Evolutionary conservation across 345 rosid species (phyloP).

Genomic region (Ricinus communis): DNA sequence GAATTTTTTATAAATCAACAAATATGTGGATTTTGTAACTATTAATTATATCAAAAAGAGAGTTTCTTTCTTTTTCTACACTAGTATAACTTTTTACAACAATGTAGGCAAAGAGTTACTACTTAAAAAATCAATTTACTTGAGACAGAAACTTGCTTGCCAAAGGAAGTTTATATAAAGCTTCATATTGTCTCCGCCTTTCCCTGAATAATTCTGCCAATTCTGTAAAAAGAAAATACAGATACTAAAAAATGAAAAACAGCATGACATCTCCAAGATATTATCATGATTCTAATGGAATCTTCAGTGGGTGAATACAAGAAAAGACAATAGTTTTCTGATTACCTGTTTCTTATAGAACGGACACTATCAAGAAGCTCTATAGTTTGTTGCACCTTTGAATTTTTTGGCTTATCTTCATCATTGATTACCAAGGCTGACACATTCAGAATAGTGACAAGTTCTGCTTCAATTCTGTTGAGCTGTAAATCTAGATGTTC

Average conservation of each 20-base stretch:
- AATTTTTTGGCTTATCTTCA: slow-evolving; percentile 50
- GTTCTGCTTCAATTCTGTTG: slow-evolving; percentile 59
- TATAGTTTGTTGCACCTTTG: slow-evolving; percentile 52
- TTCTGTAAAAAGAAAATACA: slow-evolving; percentile 30
- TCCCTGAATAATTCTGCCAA: slow-evolving; percentile 30
- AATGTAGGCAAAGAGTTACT: background rate
- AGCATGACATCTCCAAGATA: background rate
- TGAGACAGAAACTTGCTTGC: slow-evolving; percentile 16
- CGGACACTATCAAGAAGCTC: slow-evolving; percentile 66
- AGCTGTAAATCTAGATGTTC: slow-evolving; percentile 61
- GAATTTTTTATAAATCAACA: background rate
- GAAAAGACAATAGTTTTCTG: background rate
- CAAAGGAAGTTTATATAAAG: slow-evolving; percentile 4
- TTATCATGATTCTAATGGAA: slow-evolving; percentile 1
- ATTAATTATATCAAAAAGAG: background rate
- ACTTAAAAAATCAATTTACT: background rate
- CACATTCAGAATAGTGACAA: slow-evolving; percentile 57
- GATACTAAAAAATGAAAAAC: background rate
- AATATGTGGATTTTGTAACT: background rate
- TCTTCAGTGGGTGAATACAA: background rate
- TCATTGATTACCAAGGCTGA: slow-evolving; percentile 48
- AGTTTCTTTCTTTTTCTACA: background rate
- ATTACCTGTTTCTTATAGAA: slow-evolving; percentile 53
- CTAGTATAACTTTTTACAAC: background rate
- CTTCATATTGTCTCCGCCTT: slow-evolving; percentile 26